Conservation (phyloP, 306 rosid species). For the Mimosa bimucronata region DNA sequence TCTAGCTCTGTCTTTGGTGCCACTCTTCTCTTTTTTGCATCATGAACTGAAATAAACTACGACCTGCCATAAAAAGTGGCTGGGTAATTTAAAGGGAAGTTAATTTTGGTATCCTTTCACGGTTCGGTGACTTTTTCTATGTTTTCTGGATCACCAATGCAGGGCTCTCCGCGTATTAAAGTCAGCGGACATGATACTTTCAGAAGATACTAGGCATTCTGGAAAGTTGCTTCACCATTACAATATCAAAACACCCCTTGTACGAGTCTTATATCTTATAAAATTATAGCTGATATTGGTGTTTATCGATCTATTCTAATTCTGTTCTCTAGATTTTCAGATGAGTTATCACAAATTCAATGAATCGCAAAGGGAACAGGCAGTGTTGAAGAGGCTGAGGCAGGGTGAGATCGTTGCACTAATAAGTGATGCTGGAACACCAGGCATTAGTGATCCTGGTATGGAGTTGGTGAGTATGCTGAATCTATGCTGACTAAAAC, state of each 20-base stretch:
- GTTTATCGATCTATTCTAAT: constrained; percentile 37
- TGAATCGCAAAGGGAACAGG: constrained; percentile 80
- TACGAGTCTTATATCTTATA: constrained; percentile 35
- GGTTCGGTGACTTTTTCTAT: neutral
- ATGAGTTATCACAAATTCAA: constrained; percentile 94
- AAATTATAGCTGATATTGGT: neutral
- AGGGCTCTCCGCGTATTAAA: constrained; percentile 85
- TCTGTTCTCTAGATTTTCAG: constrained; percentile 50
- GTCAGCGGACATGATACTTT: constrained; percentile 81
- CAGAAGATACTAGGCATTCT: constrained; percentile 94
- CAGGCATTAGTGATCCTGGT: constrained; percentile 95
- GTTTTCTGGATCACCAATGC: constrained; percentile 21
- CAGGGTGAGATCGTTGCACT: constrained; percentile 87
- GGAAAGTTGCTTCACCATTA: constrained; percentile 86
- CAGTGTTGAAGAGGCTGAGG: constrained; percentile 82
- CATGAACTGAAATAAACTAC: neutral
- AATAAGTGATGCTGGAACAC: constrained; percentile 90
- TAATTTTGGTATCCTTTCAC: neutral
- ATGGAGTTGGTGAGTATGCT: constrained; percentile 69
- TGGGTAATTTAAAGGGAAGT: neutral
- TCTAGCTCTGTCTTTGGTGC: neutral
- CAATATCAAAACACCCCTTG: constrained; percentile 85
- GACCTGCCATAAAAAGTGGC: neutral
- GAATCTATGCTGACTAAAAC: neutral
- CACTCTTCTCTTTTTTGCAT: neutral